phyloP scores from a whole-genome alignment of 2,329 filamentous ascomycete species.

The Colletotrichum agaves region DNA sequence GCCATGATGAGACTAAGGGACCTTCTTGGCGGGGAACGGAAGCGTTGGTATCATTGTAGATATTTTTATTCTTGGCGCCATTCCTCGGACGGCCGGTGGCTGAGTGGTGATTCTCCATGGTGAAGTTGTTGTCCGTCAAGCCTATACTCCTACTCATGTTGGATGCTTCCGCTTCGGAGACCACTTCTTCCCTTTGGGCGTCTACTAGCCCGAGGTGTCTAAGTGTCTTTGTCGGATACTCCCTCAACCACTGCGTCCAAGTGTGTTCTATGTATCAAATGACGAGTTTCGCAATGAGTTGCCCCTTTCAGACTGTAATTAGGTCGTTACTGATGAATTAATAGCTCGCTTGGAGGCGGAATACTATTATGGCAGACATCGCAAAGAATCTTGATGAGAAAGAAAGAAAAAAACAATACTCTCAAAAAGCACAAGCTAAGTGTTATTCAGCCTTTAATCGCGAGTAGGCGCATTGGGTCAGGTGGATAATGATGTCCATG shows the following conservation, averaged over 20 bases:
- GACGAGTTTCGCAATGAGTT: not conserved
- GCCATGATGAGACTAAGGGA: conserved; percentile 16
- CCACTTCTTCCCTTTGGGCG: not conserved
- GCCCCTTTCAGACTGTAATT: not conserved
- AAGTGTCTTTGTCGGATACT: too few species aligned
- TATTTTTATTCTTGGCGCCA: not conserved
- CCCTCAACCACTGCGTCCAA: not conserved
- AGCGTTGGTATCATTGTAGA: conserved; percentile 12
- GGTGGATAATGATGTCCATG: not conserved
- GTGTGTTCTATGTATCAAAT: not conserved
- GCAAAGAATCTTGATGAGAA: not conserved
- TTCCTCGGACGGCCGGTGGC: not conserved
- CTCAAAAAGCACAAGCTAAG: not conserved
- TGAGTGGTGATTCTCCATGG: not conserved
- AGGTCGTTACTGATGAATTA: not conserved
- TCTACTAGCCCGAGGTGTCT: not conserved
- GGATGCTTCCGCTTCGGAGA: not conserved
- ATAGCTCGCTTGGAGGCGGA: too few species aligned
- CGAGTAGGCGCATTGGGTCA: not conserved
- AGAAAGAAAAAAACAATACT: not conserved
- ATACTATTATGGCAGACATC: not conserved
- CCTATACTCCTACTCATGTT: not conserved
- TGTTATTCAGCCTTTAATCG: not conserved
- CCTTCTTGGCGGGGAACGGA: not conserved
- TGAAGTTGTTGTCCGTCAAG: not conserved